Base-by-base conservation (phyloP, 2,329 filamentous ascomycete genomes). In the Xylaria digitata region DNA sequence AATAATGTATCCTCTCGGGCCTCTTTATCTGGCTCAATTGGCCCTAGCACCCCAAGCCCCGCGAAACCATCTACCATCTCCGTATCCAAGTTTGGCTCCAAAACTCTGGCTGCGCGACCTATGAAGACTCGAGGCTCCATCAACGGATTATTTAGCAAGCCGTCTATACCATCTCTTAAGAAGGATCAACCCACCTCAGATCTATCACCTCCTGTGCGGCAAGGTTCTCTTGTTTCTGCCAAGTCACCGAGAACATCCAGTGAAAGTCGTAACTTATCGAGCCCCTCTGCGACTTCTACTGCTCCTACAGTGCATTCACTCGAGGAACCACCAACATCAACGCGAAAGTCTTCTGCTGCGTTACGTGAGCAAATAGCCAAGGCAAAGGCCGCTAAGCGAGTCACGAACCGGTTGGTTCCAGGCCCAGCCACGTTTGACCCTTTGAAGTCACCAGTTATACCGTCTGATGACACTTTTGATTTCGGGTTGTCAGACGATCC, bases 291-390 rank as follows among this genome's bases (percentile, higher is more conserved):
- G 7, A 72, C 74, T 1, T 82, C 81, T 2, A 82, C 80, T 1
- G 75, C 75, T 6, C 70, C 74, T 13, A 82, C 79, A 2, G 70
- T 73, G 15, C 78, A 81, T 43, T 80, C 79, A 7, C 66, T 72
- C 0, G 80, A 81, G 40, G 74, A 78, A 9, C 60, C 74, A 2
- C 61, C 52, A 21, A 69, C 73, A 42, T 73, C 78, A 0, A 77
- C 72, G 60, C 78, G 81, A 45, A 96, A 92, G 73, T 94, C 94
- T 0, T 97, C 95, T 0, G 83, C 87, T 17, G 90, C 94, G 0
- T 81, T 99, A 15, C 89, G 96, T 40, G 93, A 97, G 58, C 94
- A 96, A 61, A 97, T 98, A 69, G 93, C 94, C 43, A 95, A 94
- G 73, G 95, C 96, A 0, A 97, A 95, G 76, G 94, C 94, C 2